These are phyloP conservation scores for Neocallimastix lanati DNA, from an alignment of 192 early-diverging fungal species.

Conservation along the genomic window DNA sequence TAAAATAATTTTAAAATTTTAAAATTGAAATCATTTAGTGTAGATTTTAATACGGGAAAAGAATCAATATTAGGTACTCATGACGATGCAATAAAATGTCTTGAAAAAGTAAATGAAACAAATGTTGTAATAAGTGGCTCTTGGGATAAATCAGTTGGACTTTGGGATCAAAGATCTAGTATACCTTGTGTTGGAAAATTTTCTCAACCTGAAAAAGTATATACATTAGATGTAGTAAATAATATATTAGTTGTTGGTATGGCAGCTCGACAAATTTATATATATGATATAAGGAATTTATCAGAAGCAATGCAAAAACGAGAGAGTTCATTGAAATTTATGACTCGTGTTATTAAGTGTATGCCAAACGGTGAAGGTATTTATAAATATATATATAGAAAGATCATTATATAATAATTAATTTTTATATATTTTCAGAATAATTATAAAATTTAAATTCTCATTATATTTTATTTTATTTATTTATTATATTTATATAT, in stretches of 20 bases:
- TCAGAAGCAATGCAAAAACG: slow-evolving; percentile 44
- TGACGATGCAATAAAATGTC: slow-evolving; percentile 52
- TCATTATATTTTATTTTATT: too few species aligned
- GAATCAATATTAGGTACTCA: slow-evolving; percentile 53
- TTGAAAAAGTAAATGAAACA: slow-evolving; percentile 26
- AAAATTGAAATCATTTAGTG: too few species aligned
- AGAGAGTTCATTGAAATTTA: slow-evolving; percentile 71
- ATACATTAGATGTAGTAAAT: slow-evolving; percentile 58
- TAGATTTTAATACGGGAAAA: slow-evolving; percentile 37
- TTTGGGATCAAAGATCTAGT: slow-evolving; percentile 50
- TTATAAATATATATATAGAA: too few species aligned
- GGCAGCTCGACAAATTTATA: slow-evolving; percentile 50
- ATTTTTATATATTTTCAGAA: too few species aligned
- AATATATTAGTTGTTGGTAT: slow-evolving; percentile 62
- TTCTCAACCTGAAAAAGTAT: slow-evolving; percentile 54
- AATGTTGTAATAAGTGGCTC: slow-evolving; percentile 57
- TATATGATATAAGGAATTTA: slow-evolving; percentile 79
- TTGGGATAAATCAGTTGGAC: slow-evolving; percentile 75
- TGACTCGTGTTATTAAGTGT: slow-evolving; percentile 62
- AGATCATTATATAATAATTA: too few species aligned
- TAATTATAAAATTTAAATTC: too few species aligned
- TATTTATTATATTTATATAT: background rate
- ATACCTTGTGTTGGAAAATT: slow-evolving; percentile 11
- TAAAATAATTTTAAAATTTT: too few species aligned
- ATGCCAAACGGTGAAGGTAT: slow-evolving; percentile 66